phyloP scores from a whole-genome alignment of 139 green algal genomes.

The Desmodesmus armatus region DNA sequence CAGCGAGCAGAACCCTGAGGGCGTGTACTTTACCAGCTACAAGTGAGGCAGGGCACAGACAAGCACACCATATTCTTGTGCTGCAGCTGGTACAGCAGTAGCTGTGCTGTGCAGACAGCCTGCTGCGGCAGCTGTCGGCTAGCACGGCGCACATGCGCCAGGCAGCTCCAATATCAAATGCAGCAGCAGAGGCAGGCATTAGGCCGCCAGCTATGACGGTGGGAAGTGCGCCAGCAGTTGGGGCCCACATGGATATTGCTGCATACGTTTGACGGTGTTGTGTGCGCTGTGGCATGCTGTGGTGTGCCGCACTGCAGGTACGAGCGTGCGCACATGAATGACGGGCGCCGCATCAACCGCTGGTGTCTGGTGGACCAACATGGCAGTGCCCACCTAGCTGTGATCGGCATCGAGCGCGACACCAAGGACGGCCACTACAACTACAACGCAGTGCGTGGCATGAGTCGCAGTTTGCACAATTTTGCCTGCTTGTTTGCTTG shows the following conservation, averaged over 20 bases:
- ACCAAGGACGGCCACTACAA: conserved; percentile 80
- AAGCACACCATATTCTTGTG: no score
- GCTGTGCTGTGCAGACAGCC: background rate
- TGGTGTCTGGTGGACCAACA: conserved; percentile 77
- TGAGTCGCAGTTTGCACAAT: background rate
- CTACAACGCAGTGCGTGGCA: conserved; percentile 61
- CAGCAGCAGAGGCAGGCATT: background rate
- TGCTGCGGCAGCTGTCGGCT: background rate
- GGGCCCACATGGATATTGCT: background rate
- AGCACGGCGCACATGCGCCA: no score
- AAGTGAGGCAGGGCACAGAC: conserved; percentile 10
- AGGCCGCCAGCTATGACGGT: background rate
- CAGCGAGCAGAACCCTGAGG: conserved; percentile 16
- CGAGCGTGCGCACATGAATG: conserved; percentile 22
- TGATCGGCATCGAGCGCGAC: conserved; percentile 76
- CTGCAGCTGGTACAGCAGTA: background rate
- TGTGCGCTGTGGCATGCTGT: no score
- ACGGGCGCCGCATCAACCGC: conserved; percentile 53
- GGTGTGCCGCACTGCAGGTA: no score
- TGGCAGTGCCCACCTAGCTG: conserved; percentile 60
- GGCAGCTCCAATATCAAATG: background rate
- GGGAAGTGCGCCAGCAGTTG: no score
- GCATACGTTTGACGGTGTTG: no score
- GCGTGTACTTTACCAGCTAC: conserved; percentile 37
- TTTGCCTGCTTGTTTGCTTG: no score